Evolutionary conservation across 805 yeast genomes (phyloP), one percentile per base, ranked within the genome.

Genomic region (Candida corydali): DNA sequence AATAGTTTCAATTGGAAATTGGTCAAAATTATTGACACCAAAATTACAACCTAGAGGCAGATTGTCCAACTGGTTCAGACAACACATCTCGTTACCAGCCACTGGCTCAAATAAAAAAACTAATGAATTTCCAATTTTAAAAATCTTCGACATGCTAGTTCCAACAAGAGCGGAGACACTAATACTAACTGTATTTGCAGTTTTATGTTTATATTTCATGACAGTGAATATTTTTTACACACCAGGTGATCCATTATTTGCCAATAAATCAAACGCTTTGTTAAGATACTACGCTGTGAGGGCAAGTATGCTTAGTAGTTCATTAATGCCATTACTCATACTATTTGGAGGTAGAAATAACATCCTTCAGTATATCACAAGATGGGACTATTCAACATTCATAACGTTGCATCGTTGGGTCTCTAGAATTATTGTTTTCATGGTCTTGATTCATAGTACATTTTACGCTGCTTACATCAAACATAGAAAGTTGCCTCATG

Each of bases 251-350:
- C 65, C 73, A 5, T 50, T 72, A 1, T 73, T 59, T 39, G 44
- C 43, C 0, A 37, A 58, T 0, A 61, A 57, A 25, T 36, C 49
- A 35, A 44, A 46, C 23, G 71, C 73, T 9, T 50, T 66, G 45
- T 46, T 63, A 46, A 54, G 75, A 18, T 68, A 56, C 42, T 45
- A 59, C 32, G 72, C 74, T 4, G 68, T 62, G 5, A 61, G 75
- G 51, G 36, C 64, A 0, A 61, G 64, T 37, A 48, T 57, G 8
- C 34, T 60, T 4, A 45, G 58, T 7, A 55, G 59, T 35, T 47
- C 50, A 9, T 34, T 57, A 38, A 47, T 56, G 54, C 69, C 69
- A 1, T 40, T 59, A 8, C 36, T 62, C n/a, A 52, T 62, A 15
- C 40, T 62, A 10, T 59, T 61, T 43, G 66, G 58, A 8, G 66